Conservation (phyloP, 768 basidiomycete genomes). For the Phlebiopsis flavidoalba region DNA sequence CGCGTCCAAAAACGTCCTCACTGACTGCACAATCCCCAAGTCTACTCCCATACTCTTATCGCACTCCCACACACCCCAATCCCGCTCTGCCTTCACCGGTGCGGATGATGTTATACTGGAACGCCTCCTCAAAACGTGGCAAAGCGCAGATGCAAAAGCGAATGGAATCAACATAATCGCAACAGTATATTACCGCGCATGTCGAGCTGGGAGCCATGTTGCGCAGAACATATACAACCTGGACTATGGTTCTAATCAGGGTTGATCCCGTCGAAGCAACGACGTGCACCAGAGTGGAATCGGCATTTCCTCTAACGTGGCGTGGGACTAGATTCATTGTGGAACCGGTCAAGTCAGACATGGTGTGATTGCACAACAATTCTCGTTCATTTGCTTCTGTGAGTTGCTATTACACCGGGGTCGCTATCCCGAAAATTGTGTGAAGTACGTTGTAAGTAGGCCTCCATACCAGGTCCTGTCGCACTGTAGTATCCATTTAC, state of each 20-base stretch:
- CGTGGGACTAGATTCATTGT: too few species aligned
- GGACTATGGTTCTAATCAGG: not conserved
- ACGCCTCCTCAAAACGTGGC: conserved; percentile 20
- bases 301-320: too few species aligned
- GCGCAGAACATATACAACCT: conserved; percentile 5
- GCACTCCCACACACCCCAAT: not conserved
- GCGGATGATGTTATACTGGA: conserved; percentile 6
- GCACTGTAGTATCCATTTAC: too few species aligned
- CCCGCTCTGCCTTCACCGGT: conserved; percentile 4
- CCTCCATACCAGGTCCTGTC: too few species aligned
- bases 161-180: conserved; percentile 38
- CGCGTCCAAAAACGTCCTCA: not conserved
- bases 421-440: too few species aligned
- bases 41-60: not conserved
- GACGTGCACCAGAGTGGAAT: conserved; percentile 38
- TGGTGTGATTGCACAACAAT: too few species aligned
- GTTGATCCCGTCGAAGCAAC: not conserved
- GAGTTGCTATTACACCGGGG: too few species aligned
- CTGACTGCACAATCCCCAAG: not conserved
- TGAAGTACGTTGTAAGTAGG: too few species aligned
- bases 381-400: too few species aligned
- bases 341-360: too few species aligned
- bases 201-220: not conserved
- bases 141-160: conserved; percentile 46
- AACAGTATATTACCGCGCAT: conserved; percentile 21